These are phyloP conservation scores for Pseudocercospora vitis DNA, from an alignment of 2,329 filamentous ascomycete species.

Conservation along the genomic window DNA sequence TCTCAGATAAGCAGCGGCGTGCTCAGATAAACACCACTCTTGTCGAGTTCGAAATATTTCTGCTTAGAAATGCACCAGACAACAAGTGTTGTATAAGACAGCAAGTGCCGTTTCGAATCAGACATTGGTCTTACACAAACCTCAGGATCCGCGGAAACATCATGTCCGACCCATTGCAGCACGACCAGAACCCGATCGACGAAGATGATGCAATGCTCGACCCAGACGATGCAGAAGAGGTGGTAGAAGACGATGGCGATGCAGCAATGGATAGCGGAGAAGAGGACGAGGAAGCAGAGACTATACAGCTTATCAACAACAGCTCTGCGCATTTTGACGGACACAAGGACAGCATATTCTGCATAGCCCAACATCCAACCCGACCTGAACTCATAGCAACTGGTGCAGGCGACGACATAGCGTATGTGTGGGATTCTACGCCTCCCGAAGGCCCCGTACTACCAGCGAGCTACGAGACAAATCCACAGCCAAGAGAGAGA, in stretches of 20 bases:
- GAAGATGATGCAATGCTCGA: constrained; percentile 72
- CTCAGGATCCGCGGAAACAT: neutral
- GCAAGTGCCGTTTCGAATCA: neutral
- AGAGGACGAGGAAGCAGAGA: constrained; percentile 61
- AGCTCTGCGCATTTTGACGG: constrained; percentile 87
- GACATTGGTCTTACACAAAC: neutral
- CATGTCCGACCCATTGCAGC: constrained; percentile 26
- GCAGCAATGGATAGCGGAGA: constrained; percentile 80
- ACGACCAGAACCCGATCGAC: constrained; percentile 47
- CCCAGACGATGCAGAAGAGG: constrained; percentile 76
- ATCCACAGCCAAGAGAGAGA: constrained; percentile 58
- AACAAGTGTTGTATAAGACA: constrained; percentile 1
- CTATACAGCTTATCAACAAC: constrained; percentile 85
- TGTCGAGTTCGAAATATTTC: neutral
- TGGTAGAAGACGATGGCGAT: constrained; percentile 61
- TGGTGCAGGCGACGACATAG: constrained; percentile 81
- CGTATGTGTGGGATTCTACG: constrained; percentile 80
- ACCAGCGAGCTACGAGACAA: constrained; percentile 71
- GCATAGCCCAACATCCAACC: constrained; percentile 87
- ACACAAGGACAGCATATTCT: constrained; percentile 89
- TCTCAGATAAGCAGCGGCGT: too few relatives aligned
- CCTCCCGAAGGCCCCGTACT: constrained; percentile 64
- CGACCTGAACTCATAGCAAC: constrained; percentile 78
- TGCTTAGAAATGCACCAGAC: constrained; percentile 4
- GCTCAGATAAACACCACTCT: neutral